phyloP scores from a whole-genome alignment of 2,329 filamentous ascomycete species.

The Leptoxyphium fumago region DNA sequence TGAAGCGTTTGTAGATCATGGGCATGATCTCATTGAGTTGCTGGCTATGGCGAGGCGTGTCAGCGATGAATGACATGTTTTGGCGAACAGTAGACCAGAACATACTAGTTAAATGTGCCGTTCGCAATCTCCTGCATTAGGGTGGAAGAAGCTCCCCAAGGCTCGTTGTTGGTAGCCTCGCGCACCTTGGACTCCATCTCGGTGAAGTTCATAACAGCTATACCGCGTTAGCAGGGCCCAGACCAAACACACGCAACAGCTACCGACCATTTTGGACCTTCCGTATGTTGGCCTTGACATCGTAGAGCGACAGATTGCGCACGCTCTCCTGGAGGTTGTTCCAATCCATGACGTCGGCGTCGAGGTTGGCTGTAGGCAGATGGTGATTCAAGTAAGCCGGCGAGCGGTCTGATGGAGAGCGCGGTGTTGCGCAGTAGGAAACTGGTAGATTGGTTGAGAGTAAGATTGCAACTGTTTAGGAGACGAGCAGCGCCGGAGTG shows the following conservation, averaged over 20 bases:
- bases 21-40: slow-evolving; percentile 98
- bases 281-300: slow-evolving; percentile 84
- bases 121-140: slow-evolving; percentile 97
- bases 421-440: no score
- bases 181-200: slow-evolving; percentile 80
- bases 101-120: slow-evolving; percentile 95
- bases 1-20: slow-evolving; percentile 98
- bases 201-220: slow-evolving; percentile 95
- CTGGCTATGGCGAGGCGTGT: slow-evolving; percentile 44
- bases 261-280: slow-evolving; percentile 88
- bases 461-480: no score
- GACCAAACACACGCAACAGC: background rate
- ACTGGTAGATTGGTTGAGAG: no score
- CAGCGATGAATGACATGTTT: background rate
- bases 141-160: slow-evolving; percentile 75
- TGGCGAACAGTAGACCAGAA: background rate
- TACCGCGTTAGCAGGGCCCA: slow-evolving; percentile 4
- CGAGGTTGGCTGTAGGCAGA: no score
- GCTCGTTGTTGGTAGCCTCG: slow-evolving; percentile 98
- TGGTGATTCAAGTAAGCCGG: no score
- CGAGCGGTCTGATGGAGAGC: no score
- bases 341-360: slow-evolving; percentile 56
- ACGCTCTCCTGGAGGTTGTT: slow-evolving; percentile 74
- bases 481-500: no score
- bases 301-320: slow-evolving; percentile 84